Conservation (phyloP, 306 rosid genomes). For the Castanea mollissima region DNA sequence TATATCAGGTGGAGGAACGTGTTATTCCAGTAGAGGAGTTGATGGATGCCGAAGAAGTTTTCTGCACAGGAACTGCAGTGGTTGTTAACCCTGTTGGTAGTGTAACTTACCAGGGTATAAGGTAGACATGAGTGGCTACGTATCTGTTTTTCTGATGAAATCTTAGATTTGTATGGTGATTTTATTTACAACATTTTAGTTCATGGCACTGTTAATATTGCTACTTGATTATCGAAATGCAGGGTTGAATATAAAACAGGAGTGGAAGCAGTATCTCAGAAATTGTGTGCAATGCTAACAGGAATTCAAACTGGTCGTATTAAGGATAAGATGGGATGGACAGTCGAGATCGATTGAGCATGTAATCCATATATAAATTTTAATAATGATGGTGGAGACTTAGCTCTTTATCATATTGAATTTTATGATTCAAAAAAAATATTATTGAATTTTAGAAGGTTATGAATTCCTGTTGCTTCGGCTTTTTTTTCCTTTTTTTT, state of each 20-base stretch:
- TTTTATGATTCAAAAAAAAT: too few relatives aligned
- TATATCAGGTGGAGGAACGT: conserved; percentile 42
- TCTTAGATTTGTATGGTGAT: too few relatives aligned
- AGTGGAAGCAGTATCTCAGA: conserved; percentile 33
- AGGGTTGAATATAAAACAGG: conserved; percentile 52
- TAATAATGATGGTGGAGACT: too few relatives aligned
- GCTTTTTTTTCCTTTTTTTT: too few relatives aligned
- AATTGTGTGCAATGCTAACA: conserved; percentile 32
- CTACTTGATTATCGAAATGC: background rate
- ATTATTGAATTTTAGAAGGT: too few relatives aligned
- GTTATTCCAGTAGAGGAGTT: conserved; percentile 43
- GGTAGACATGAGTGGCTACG: conserved; percentile 15
- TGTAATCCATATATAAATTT: too few relatives aligned
- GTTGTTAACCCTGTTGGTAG: conserved; percentile 33
- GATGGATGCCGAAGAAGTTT: conserved; percentile 57
- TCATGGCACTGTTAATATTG: background rate
- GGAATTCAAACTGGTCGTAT: conserved; percentile 52
- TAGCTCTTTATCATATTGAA: too few relatives aligned
- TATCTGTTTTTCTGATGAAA: too few relatives aligned
- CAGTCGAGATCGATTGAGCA: conserved; percentile 26
- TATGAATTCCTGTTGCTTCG: too few relatives aligned
- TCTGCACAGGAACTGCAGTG: conserved; percentile 66
- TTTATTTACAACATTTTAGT: background rate
- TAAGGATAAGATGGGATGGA: conserved; percentile 53
- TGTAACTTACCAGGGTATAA: conserved; percentile 30